A percentile compares a stretch with the other conserved stretches of the same genome.
These are phyloP conservation scores for Myriosclerotinia duriaeana DNA, from an alignment of 2,329 filamentous ascomycete species.

Conservation along the genomic window DNA sequence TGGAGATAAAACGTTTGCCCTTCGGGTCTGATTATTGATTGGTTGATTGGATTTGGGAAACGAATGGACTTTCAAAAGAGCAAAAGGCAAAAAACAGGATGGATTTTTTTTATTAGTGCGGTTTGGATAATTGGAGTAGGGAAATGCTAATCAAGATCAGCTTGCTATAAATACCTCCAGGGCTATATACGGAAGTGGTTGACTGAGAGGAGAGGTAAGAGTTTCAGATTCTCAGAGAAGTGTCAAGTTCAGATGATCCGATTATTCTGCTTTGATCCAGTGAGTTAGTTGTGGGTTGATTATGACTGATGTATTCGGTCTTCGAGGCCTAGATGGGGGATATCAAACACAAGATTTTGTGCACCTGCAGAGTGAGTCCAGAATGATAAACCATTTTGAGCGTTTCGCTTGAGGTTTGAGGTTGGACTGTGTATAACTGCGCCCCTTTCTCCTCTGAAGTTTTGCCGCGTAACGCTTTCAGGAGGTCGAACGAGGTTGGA, in stretches of 20 bases:
- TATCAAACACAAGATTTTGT: neutral
- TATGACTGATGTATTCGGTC: neutral
- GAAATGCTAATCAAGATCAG: slow-evolving; percentile 1
- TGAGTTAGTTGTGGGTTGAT: neutral
- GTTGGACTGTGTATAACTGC: slow-evolving; percentile 1
- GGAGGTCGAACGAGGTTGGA: neutral
- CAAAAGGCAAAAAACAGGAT: neutral
- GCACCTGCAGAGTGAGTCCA: neutral
- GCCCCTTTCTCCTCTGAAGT: slow-evolving; percentile 11
- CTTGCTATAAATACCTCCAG: slow-evolving; percentile 15
- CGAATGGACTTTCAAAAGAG: no score
- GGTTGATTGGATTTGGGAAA: no score
- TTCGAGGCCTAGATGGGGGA: neutral
- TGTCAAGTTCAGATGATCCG: slow-evolving; percentile 6
- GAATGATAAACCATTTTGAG: neutral
- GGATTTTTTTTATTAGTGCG: no score
- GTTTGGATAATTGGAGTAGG: no score
- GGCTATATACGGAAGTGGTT: neutral
- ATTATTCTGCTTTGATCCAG: slow-evolving; percentile 10
- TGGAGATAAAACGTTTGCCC: no score
- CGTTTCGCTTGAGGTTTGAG: slow-evolving; percentile 10
- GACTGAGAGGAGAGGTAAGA: neutral
- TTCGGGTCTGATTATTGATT: no score
- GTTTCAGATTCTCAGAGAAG: neutral
- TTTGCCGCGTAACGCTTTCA: slow-evolving; percentile 19